phyloP scores from a whole-genome alignment of 495 filamentous ascomycete species.

The Annulohypoxylon moriforme region DNA sequence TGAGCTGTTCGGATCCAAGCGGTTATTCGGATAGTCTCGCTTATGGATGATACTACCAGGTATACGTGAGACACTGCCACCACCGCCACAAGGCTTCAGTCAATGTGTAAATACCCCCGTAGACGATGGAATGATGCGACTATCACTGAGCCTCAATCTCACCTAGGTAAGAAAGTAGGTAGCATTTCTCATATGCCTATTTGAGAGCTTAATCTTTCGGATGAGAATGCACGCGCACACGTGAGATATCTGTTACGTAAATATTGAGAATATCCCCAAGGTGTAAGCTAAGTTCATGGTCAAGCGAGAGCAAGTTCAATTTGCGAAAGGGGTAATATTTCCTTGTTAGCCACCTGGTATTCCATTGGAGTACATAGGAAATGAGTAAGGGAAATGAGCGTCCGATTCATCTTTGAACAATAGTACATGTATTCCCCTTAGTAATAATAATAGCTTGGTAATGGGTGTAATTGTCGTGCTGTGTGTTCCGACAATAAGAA shows the following conservation, averaged over 20 bases:
- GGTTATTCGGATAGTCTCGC: slow-evolving; percentile 3
- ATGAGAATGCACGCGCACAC: not conserved
- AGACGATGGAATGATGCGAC: not conserved
- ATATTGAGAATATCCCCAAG: not conserved
- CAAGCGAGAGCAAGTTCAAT: not conserved
- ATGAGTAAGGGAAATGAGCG: not conserved
- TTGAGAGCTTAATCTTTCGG: not conserved
- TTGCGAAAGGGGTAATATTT: not conserved
- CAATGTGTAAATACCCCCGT: not conserved
- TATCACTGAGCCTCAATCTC: not conserved
- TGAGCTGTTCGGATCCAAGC: slow-evolving; percentile 14
- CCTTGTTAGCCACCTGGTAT: not conserved
- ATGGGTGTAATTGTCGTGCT: not conserved
- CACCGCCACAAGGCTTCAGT: slow-evolving; percentile 18
- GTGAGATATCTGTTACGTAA: not conserved
- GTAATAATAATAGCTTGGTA: not conserved
- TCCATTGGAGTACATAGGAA: not conserved
- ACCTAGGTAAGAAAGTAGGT: not conserved
- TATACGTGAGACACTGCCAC: slow-evolving; percentile 6
- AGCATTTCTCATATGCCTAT: not conserved
- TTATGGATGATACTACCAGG: not conserved
- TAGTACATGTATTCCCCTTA: not conserved
- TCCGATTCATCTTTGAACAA: not conserved
- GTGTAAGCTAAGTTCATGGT: not conserved
- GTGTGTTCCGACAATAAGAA: not conserved